These are phyloP conservation scores for Marasmius oreades DNA, from an alignment of 1,284 basidiomycete species.

Conservation along the genomic window DNA sequence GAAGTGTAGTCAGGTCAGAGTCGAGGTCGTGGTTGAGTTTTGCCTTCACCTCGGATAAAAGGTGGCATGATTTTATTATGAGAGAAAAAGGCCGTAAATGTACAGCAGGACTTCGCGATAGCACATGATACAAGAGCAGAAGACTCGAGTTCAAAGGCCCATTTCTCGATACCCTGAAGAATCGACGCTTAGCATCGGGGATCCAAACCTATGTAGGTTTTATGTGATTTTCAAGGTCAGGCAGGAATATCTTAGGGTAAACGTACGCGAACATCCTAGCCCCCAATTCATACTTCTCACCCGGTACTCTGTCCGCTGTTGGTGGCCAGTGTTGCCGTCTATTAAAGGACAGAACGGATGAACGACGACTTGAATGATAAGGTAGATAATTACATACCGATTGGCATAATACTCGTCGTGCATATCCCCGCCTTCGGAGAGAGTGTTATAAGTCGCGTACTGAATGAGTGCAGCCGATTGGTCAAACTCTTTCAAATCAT, in stretches of 20 bases:
- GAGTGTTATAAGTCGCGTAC: constrained; percentile 18
- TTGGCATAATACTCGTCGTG: constrained; percentile 15
- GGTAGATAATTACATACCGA: constrained; percentile 6
- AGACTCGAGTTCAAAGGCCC: constrained; percentile 6
- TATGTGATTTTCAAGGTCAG: neutral
- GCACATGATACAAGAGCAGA: too few relatives aligned
- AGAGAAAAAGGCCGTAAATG: too few relatives aligned
- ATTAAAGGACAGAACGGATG: neutral
- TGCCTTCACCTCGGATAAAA: too few relatives aligned
- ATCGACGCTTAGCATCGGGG: constrained; percentile 17
- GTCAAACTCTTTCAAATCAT: neutral
- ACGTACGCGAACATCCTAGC: constrained; percentile 16
- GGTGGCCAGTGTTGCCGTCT: constrained; percentile 20
- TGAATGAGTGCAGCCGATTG: neutral
- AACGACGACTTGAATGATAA: neutral
- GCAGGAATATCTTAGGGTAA: neutral
- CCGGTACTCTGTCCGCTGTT: constrained; percentile 13
- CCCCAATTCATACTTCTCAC: constrained; percentile 15
- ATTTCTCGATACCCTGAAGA: constrained; percentile 10
- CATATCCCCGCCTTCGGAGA: constrained; percentile 15
- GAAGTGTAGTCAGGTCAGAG: too few relatives aligned
- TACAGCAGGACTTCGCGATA: too few relatives aligned
- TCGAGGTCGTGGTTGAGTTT: too few relatives aligned
- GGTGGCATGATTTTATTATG: too few relatives aligned
- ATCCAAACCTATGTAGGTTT: constrained; percentile 9